phyloP scores from a whole-genome alignment of 1,284 basidiomycete species.

The Fomitopsis pinicola region DNA sequence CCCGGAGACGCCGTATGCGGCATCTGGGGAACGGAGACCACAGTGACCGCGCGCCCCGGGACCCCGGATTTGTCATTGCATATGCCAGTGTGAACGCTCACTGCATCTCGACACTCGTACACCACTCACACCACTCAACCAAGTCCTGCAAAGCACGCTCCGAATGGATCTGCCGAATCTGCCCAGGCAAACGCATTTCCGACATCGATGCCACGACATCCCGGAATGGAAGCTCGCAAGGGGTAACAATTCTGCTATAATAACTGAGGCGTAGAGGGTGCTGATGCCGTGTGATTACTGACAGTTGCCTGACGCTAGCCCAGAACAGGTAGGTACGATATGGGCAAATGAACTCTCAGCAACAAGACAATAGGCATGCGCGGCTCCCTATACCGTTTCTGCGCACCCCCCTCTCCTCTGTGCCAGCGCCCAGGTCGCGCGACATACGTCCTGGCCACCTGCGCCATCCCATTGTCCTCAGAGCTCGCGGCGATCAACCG shows the following conservation, averaged over 20 bases:
- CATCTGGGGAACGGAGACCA: not conserved
- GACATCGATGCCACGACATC: not conserved
- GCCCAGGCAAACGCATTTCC: not conserved
- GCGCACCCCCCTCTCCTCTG: not conserved
- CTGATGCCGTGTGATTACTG: constrained; percentile 2
- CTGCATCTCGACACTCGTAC: not conserved
- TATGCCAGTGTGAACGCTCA: not conserved
- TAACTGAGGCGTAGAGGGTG: not conserved
- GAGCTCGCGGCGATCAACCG: not conserved
- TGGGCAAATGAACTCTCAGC: not conserved
- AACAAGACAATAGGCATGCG: constrained; percentile 5
- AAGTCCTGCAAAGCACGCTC: not conserved
- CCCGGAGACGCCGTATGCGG: not conserved
- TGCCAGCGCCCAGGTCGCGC: not conserved
- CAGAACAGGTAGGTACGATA: not conserved
- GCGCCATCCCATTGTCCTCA: not conserved
- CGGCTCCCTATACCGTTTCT: not conserved
- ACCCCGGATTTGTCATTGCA: not conserved
- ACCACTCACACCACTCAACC: not conserved
- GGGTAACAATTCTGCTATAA: not conserved
- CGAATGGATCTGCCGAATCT: not conserved
- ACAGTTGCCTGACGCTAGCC: not conserved
- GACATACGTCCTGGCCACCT: not conserved
- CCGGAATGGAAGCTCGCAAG: not conserved
- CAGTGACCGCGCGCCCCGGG: not conserved